Evolutionary conservation across 1,284 basidiomycete species (phyloP).

Genomic region (Apiotrichum gracile): DNA sequence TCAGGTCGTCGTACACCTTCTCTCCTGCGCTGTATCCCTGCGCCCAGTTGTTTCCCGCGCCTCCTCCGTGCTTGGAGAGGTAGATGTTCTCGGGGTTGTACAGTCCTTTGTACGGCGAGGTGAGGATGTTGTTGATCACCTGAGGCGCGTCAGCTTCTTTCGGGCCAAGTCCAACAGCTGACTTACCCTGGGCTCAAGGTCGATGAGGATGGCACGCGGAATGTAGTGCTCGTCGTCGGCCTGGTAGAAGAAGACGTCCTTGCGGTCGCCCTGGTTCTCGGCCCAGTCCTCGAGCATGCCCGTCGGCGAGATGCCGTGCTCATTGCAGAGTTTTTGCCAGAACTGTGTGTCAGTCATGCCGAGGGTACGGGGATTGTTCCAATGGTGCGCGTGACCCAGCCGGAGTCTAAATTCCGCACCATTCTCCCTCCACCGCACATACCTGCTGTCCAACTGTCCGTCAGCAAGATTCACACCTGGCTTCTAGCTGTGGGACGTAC

Average conservation of each 20-base stretch:
- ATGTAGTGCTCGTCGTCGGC: slow-evolving; percentile 99
- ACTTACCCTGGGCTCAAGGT: slow-evolving; percentile 91
- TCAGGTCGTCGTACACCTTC: slow-evolving; percentile 89
- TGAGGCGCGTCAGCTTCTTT: slow-evolving; percentile 37
- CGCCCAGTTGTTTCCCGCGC: slow-evolving; percentile 99
- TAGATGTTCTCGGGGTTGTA: slow-evolving; percentile 99
- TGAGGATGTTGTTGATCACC: slow-evolving; percentile 94
- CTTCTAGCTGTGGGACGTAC: slow-evolving; percentile 50
- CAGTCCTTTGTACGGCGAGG: slow-evolving; percentile 83
- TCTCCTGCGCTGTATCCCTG: slow-evolving; percentile 89
- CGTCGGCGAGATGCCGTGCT: slow-evolving; percentile 90
- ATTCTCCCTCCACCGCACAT: too few species aligned
- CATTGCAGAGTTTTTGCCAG: slow-evolving; percentile 92
- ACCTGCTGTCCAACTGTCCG: slow-evolving; percentile 18
- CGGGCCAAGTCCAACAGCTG: neutral
- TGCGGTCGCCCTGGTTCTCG: slow-evolving; percentile 81
- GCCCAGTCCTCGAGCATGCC: slow-evolving; percentile 93
- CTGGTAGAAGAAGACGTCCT: slow-evolving; percentile 99
- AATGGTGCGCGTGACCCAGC: too few species aligned
- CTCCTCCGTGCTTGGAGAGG: slow-evolving; percentile 89
- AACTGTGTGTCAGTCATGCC: slow-evolving; percentile 51
- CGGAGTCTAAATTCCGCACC: too few species aligned
- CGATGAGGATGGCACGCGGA: slow-evolving; percentile 90
- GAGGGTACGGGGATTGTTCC: too few species aligned
- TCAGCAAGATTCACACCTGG: neutral